phyloP scores from a whole-genome alignment of 2,329 filamentous ascomycete species.

The Microsporum audouinii region DNA sequence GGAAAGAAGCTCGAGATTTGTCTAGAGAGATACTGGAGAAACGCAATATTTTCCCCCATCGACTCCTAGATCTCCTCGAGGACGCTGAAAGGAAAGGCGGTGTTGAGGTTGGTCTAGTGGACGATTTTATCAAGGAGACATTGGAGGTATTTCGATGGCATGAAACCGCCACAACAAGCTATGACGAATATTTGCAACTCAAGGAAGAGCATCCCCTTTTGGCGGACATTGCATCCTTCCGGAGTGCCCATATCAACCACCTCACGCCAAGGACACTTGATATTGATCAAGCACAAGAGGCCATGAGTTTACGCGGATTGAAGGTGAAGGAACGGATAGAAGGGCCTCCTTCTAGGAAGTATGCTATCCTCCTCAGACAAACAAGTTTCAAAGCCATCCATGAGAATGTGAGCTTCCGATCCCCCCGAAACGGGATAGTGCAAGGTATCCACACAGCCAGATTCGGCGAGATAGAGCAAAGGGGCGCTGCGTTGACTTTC shows the following conservation, averaged over 20 bases:
- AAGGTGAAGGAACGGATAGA: constrained; percentile 41
- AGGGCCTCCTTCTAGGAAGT: constrained; percentile 37
- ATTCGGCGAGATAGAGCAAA: constrained; percentile 45
- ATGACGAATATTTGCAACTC: constrained; percentile 35
- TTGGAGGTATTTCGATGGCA: constrained; percentile 42
- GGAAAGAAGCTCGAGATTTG: constrained; percentile 22
- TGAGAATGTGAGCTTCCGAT: constrained; percentile 36
- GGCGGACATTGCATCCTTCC: constrained; percentile 38
- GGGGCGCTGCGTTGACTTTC: constrained; percentile 40
- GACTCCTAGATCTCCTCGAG: constrained; percentile 30
- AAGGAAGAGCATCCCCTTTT: constrained; percentile 38
- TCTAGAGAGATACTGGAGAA: constrained; percentile 26
- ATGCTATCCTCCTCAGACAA: constrained; percentile 41
- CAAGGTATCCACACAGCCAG: constrained; percentile 39
- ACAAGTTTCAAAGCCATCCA: constrained; percentile 45
- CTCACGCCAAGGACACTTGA: constrained; percentile 43
- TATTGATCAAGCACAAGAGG: constrained; percentile 35
- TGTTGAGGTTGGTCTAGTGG: constrained; percentile 23
- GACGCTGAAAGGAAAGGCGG: constrained; percentile 23
- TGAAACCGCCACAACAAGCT: constrained; percentile 29
- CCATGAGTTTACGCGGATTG: constrained; percentile 35
- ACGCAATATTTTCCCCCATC: constrained; percentile 34
- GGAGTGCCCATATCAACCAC: constrained; percentile 43
- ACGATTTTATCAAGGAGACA: constrained; percentile 34
- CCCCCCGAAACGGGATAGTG: constrained; percentile 11